Conservation (phyloP, 2,329 filamentous ascomycete species). For the Calonectria hawksworthii region DNA sequence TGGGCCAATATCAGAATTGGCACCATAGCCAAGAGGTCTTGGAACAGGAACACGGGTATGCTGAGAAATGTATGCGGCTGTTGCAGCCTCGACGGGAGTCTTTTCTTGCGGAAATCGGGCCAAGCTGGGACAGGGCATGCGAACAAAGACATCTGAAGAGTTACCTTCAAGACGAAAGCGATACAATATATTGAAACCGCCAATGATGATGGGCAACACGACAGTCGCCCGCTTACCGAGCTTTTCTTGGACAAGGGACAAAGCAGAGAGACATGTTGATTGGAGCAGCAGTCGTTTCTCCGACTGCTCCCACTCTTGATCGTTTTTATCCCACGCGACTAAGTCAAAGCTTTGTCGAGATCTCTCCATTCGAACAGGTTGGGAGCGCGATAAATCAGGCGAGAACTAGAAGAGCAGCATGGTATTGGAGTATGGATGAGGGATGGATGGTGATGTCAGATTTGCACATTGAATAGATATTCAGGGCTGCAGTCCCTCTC, state of each 20-base stretch:
- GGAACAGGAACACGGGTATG: background rate
- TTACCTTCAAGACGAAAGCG: background rate
- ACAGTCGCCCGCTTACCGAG: background rate
- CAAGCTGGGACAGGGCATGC: background rate
- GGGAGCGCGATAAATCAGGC: background rate
- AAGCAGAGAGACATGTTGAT: background rate
- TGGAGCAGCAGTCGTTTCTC: background rate
- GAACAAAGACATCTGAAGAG: background rate
- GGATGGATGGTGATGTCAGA: background rate
- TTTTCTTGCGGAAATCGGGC: constrained; percentile 1
- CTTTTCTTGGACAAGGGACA: background rate
- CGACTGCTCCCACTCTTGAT: background rate
- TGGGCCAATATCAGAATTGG: background rate
- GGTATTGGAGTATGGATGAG: background rate
- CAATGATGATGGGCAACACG: background rate
- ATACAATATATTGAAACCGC: background rate
- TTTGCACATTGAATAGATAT: background rate
- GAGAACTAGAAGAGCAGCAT: too few relatives aligned
- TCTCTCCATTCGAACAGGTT: background rate
- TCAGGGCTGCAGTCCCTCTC: background rate
- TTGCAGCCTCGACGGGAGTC: background rate
- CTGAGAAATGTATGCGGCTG: background rate
- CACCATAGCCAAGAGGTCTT: background rate
- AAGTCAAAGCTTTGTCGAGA: background rate
- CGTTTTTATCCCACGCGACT: background rate